A percentile compares a stretch with the other conserved stretches of the same genome.
Evolutionary conservation across 345 rosid genomes (phyloP).

Genomic region (Salix koriyanagi): DNA sequence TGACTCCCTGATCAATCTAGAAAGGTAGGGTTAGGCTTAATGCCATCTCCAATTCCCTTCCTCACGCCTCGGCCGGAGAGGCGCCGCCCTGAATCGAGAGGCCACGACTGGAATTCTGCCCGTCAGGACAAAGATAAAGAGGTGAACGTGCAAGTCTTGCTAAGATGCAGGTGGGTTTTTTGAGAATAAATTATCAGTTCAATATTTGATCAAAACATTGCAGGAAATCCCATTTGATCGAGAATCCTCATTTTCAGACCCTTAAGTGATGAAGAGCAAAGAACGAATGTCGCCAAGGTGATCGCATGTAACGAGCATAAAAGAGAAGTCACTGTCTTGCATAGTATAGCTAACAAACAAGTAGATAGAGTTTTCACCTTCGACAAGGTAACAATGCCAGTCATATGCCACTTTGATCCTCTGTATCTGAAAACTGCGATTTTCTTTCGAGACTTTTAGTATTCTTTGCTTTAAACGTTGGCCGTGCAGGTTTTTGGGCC

Average conservation of each 20-base stretch:
- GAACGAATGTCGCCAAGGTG: conserved; percentile 48
- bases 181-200: not conserved
- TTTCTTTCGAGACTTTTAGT: not conserved
- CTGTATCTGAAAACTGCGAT: not conserved
- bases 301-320: conserved; percentile 68
- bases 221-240: not conserved
- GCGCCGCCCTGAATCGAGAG: conserved; percentile 57
- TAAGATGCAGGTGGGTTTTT: conserved; percentile 59
- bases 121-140: conserved; percentile 80
- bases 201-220: not conserved
- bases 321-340: conserved; percentile 61
- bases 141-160: conserved; percentile 80
- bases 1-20: conserved; percentile 66
- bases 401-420: too few relatives aligned
- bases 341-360: conserved; percentile 57
- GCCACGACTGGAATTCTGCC: conserved; percentile 40
- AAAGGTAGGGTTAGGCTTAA: conserved; percentile 59
- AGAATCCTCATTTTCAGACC: conserved; percentile 45
- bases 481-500: conserved; percentile 79
- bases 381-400: conserved; percentile 52
- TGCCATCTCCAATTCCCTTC: conserved; percentile 78
- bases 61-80: conserved; percentile 82
- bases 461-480: not conserved
- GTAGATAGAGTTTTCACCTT: conserved; percentile 73
- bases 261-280: conserved; percentile 74